Evolutionary conservation across 2,329 filamentous ascomycete species (phyloP), one percentile per base, ranked within the genome.

Genomic region (Metarhizium rileyi): DNA sequence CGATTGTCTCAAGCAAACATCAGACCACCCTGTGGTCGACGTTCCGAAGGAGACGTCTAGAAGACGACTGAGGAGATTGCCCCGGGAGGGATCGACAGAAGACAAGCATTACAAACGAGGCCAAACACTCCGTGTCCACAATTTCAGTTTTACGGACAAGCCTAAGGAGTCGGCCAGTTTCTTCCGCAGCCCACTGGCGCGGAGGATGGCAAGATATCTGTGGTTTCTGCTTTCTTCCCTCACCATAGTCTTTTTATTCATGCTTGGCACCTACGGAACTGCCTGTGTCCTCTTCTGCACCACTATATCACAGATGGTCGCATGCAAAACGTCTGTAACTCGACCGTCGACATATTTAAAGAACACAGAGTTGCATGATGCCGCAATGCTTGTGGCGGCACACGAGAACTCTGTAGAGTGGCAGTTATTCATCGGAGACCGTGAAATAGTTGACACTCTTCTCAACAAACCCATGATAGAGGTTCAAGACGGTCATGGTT

Each of bases 341-440:
- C 48, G 58, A 16, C 59, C 60, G 2, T 16, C 50, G 5, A 49
- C 40, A 14, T 60, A 61, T 46, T 51, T 62, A 10, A 48, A 51
- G 18, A 61, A 54, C 46, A 61, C 56, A 44, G 60, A 63, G 48
- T 48, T 44, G 3, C 55, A 61, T 44, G 57, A 59, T 35, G 58
- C 59, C 18, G 61, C 55, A 41, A 63, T 63, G 60, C 56, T 61
- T 18, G 51, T 56, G 12, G 57, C 58, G n/a, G n/a, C n/a, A n/a
- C n/a, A n/a, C n/a, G n/a, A n/a, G n/a, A n/a, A n/a, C n/a, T n/a
- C n/a, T n/a, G n/a, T n/a, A n/a, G n/a, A n/a, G n/a, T n/a, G n/a
- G n/a, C n/a, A n/a, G n/a, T n/a, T n/a, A n/a, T n/a, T n/a, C n/a
- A n/a, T n/a, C n/a, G n/a, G n/a, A n/a, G n/a, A n/a, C n/a, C n/a